phyloP scores from a whole-genome alignment of 2,329 filamentous ascomycete species.

The Neophaeococcomyces aloes region DNA sequence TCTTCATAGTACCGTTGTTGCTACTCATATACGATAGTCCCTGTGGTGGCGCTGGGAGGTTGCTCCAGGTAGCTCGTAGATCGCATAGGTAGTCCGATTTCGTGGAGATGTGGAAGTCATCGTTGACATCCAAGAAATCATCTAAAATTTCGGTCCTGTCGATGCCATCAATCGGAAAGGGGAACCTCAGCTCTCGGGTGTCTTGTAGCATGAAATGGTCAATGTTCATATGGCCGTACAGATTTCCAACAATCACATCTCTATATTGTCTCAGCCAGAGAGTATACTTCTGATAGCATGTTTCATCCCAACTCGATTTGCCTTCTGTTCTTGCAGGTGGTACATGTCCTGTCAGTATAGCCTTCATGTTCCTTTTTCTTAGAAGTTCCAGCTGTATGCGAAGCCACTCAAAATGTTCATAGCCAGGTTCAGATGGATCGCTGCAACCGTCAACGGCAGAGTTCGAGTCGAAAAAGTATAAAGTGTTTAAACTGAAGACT shows the following conservation, averaged over 20 bases:
- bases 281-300: conserved; percentile 95
- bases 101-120: conserved; percentile 53
- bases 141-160: conserved; percentile 34
- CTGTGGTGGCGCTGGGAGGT: conserved; percentile 50
- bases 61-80: conserved; percentile 65
- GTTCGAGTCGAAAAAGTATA: conserved; percentile 93
- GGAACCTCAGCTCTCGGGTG: conserved; percentile 56
- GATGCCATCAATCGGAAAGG: conserved; percentile 26
- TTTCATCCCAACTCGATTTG: conserved; percentile 89
- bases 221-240: conserved; percentile 97
- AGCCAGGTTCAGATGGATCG: conserved; percentile 69
- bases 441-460: conserved; percentile 86
- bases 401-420: conserved; percentile 92
- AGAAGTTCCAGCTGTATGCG: conserved; percentile 76
- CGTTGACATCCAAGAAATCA: conserved; percentile 21
- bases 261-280: conserved; percentile 84
- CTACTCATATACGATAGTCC: conserved; percentile 6
- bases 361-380: conserved; percentile 79
- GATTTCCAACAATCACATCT: conserved; percentile 67
- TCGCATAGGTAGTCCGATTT: conserved; percentile 71
- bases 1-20: conserved; percentile 11
- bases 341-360: conserved; percentile 86
- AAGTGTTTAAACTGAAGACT: conserved; percentile 87
- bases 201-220: conserved; percentile 95
- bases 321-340: conserved; percentile 75